phyloP scores from a whole-genome alignment of 768 basidiomycete genomes.

The Leccinum fibrillosum region DNA sequence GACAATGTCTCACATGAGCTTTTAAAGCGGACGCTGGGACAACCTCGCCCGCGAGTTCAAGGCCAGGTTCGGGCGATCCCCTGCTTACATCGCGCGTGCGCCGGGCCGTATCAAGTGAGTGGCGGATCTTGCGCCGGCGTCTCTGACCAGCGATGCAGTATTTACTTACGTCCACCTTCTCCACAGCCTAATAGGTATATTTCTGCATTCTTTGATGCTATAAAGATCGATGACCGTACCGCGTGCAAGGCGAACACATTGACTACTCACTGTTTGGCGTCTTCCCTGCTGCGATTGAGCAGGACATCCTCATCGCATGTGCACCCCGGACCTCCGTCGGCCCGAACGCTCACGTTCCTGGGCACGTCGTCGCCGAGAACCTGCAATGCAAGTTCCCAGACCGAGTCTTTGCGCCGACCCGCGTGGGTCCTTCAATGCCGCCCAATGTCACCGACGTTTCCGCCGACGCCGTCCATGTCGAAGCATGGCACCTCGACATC shows the following conservation, averaged over 20 bases:
- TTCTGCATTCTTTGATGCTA: neutral
- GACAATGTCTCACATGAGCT: neutral
- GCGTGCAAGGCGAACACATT: conserved; percentile 68
- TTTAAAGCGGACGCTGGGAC: conserved; percentile 51
- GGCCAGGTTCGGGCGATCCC: conserved; percentile 60
- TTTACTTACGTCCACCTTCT: neutral
- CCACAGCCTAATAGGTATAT: conserved; percentile 34
- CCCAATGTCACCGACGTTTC: conserved; percentile 31
- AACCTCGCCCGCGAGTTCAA: conserved; percentile 59
- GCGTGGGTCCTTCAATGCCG: conserved; percentile 11
- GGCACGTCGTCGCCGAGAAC: conserved; percentile 63
- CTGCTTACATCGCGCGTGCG: conserved; percentile 69
- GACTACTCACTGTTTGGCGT: conserved; percentile 84
- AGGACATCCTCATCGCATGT: conserved; percentile 79
- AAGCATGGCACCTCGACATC: conserved; percentile 74
- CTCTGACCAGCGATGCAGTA: neutral
- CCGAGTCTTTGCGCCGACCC: conserved; percentile 55
- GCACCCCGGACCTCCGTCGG: conserved; percentile 37
- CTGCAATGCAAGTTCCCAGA: conserved; percentile 55
- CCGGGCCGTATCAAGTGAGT: conserved; percentile 79
- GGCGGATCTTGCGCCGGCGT: neutral
- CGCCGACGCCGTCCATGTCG: conserved; percentile 35
- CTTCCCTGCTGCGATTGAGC: conserved; percentile 80
- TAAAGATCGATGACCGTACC: neutral
- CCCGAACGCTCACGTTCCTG: conserved; percentile 33